Percentiles rank a stretch among this genome's conserved stretches.
Conservation (phyloP, 2,329 filamentous ascomycete genomes). For the Alternaria sp. region DNA sequence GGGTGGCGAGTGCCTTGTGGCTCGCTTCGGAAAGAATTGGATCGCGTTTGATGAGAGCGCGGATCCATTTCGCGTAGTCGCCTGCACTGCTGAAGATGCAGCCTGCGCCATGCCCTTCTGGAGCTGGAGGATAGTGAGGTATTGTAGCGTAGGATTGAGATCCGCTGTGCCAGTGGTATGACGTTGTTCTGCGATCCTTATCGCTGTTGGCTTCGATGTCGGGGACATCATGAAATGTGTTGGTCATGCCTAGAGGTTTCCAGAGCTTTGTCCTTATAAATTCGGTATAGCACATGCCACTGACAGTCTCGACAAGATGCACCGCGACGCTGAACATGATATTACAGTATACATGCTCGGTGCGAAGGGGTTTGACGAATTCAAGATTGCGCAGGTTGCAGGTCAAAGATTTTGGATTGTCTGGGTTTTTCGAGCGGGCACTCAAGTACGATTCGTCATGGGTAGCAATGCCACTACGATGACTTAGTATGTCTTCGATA, state of each 20-base stretch:
- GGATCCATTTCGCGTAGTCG: slow-evolving; percentile 38
- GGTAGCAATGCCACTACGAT: neutral
- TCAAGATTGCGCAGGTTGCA: slow-evolving; percentile 55
- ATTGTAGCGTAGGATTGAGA: neutral
- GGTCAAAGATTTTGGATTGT: slow-evolving; percentile 19
- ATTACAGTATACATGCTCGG: slow-evolving; percentile 62
- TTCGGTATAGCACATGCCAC: slow-evolving; percentile 27
- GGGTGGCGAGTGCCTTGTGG: slow-evolving; percentile 26
- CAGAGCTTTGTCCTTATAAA: neutral
- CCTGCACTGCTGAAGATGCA: slow-evolving; percentile 28
- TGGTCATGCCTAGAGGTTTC: neutral
- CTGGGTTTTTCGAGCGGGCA: neutral
- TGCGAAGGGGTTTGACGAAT: slow-evolving; percentile 53
- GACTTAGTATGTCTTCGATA: neutral
- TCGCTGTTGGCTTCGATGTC: neutral
- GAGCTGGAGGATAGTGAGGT: slow-evolving; percentile 13
- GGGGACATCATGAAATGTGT: neutral
- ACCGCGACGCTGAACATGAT: slow-evolving; percentile 61
- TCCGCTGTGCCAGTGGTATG: neutral
- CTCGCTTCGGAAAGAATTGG: slow-evolving; percentile 12
- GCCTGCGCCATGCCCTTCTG: slow-evolving; percentile 36
- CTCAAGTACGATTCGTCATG: neutral
- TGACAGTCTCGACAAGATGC: slow-evolving; percentile 58
- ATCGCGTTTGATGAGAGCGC: slow-evolving; percentile 27
- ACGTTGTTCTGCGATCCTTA: neutral